phyloP scores from a whole-genome alignment of 345 rosid genomes.

The Gossypium anomalum region DNA sequence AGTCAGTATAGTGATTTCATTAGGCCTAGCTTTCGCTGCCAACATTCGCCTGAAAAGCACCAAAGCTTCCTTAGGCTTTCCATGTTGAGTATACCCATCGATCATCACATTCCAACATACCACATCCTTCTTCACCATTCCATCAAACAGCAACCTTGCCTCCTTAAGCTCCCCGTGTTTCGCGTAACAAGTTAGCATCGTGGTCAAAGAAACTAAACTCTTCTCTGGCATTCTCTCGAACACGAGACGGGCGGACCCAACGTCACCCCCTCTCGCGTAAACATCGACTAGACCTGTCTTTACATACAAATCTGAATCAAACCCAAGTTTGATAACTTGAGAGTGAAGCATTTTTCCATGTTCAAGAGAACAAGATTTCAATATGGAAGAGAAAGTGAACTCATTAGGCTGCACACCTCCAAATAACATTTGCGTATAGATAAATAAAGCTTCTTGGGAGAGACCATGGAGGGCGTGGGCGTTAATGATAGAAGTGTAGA shows the following conservation, averaged over 20 bases:
- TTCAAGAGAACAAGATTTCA: slow-evolving; percentile 52
- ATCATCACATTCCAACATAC: slow-evolving; percentile 82
- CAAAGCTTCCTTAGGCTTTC: slow-evolving; percentile 44
- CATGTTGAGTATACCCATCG: slow-evolving; percentile 54
- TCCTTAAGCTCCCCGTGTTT: slow-evolving; percentile 46
- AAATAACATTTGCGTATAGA: slow-evolving; percentile 47
- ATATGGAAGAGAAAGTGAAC: slow-evolving; percentile 64
- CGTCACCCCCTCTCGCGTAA: slow-evolving; percentile 58
- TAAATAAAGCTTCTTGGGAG: slow-evolving; percentile 37
- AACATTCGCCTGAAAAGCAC: slow-evolving; percentile 48
- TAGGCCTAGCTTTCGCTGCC: slow-evolving; percentile 39
- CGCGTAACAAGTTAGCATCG: slow-evolving; percentile 74
- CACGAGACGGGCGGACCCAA: slow-evolving; percentile 51
- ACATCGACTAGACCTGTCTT: slow-evolving; percentile 60
- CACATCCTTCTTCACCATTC: slow-evolving; percentile 45
- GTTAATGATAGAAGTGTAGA: slow-evolving; percentile 61
- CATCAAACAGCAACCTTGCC: slow-evolving; percentile 54
- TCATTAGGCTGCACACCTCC: slow-evolving; percentile 48
- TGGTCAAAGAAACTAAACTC: slow-evolving; percentile 56
- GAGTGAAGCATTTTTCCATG: slow-evolving; percentile 45
- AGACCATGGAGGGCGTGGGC: slow-evolving; percentile 37
- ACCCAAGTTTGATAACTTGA: slow-evolving; percentile 55
- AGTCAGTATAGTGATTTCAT: slow-evolving; percentile 52
- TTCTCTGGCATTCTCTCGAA: slow-evolving; percentile 61
- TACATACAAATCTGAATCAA: slow-evolving; percentile 58